Base-by-base conservation (phyloP, 1,284 basidiomycete species). In the Leccinum proliferum region DNA sequence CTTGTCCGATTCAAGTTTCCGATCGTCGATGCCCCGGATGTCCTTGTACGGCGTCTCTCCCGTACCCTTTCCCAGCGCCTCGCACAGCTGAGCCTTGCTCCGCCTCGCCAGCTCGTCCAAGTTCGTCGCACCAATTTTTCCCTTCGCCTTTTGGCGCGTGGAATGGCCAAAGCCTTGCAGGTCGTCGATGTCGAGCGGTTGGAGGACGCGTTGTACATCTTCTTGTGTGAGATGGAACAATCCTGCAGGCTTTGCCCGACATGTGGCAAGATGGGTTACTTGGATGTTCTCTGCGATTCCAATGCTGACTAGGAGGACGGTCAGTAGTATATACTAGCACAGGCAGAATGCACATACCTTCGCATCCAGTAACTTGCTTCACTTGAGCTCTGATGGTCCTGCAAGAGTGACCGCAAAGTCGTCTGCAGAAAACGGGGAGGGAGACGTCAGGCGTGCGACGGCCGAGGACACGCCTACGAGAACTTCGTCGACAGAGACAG, bases 401-500 rank as follows among this genome's bases (percentile, higher is more conserved):
- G 95, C 95, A 12, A 95, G 83, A 55, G 86, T 84, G 64, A 87
- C 85, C 0, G 91, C 89, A 4, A 85, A 82, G 68, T 90, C 71
- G 8, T 72, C 72, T 53, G 69, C 69, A 41, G 70, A 74, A 43
- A 69, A 67, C 7, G 69, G 70, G 1, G 69, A 67, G 67, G 67
- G 43, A 64, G 72, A 69, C 55, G 71, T 73, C 14, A 82, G 76
- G 64, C 79, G 79, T 46, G 73, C 82, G 52, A 93, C 84, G 0
- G 84, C 83, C 9, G 78, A 83, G 0, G 92, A 90, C 5, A 96
- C 93, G 62, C 98, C 96, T 64, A 98, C 85, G 10, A 98, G 81
- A 1, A 94, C 96, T 74, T 99, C 96, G 67, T 99, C 96, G 2
- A 99, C 92, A 6, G 94, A 96, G 2, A 98, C 96, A 1, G 96